Conservation (phyloP, 2,329 filamentous ascomycete genomes). For the Nothophaeocryptopus gaeumannii region DNA sequence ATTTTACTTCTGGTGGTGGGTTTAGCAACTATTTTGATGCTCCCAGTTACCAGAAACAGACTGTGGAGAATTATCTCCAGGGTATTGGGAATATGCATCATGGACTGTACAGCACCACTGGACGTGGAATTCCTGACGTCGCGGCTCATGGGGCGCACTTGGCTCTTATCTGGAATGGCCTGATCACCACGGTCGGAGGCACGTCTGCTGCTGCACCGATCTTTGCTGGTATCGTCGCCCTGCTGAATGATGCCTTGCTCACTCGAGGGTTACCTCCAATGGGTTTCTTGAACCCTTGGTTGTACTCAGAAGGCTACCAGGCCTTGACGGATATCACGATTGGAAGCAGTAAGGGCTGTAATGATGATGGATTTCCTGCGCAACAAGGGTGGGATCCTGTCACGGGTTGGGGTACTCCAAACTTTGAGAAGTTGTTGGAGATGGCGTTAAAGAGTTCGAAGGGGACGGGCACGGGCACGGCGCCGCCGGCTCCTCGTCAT, state of each 20-base stretch:
- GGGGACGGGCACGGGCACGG: no score
- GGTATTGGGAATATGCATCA: conserved; percentile 40
- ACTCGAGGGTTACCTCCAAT: conserved; percentile 49
- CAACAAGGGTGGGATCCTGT: conserved; percentile 33
- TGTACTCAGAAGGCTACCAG: conserved; percentile 50
- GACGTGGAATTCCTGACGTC: conserved; percentile 48
- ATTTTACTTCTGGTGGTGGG: conserved; percentile 50
- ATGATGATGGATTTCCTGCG: conserved; percentile 30
- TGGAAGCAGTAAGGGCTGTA: conserved; percentile 31
- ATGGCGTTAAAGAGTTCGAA: background rate
- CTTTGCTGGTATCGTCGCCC: conserved; percentile 56
- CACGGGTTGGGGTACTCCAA: conserved; percentile 32
- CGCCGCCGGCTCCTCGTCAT: no score
- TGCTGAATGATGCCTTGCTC: conserved; percentile 62
- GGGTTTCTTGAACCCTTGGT: conserved; percentile 60
- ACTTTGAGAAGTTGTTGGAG: conserved; percentile 10
- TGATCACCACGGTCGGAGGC: conserved; percentile 43
- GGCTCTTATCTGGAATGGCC: conserved; percentile 40
- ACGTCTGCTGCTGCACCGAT: conserved; percentile 56
- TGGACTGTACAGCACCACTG: conserved; percentile 46
- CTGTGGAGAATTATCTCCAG: conserved; percentile 42
- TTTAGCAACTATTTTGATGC: conserved; percentile 47
- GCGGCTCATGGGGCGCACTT: conserved; percentile 49
- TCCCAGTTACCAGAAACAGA: conserved; percentile 45
- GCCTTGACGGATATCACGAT: conserved; percentile 50